These are phyloP conservation scores for Phytophthora sojae DNA, from an alignment of 352 stramenopile species.

Conservation along the genomic window DNA sequence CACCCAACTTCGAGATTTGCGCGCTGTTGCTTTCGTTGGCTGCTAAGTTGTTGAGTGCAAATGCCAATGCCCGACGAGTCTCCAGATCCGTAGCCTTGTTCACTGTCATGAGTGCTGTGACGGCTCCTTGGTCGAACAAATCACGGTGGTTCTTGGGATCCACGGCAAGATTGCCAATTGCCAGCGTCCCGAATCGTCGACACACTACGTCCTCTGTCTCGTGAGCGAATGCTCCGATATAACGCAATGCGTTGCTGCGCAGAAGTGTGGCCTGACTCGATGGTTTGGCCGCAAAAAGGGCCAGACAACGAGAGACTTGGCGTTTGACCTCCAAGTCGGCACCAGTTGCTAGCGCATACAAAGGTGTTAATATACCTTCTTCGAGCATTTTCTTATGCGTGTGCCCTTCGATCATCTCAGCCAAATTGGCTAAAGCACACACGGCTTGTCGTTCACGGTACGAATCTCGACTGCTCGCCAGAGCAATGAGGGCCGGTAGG, in stretches of 20 bases:
- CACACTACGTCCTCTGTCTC: constrained; percentile 83
- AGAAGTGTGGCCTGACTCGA: constrained; percentile 92
- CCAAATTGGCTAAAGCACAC: constrained; percentile 95
- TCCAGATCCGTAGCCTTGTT: constrained; percentile 88
- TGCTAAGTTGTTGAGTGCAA: constrained; percentile 96
- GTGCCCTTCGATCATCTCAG: constrained; percentile 95
- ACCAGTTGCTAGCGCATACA: constrained; percentile 86
- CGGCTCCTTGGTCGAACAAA: constrained; percentile 92
- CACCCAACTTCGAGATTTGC: constrained; percentile 86
- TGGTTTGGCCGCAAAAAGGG: constrained; percentile 94
- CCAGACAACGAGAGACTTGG: constrained; percentile 93
- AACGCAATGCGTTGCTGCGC: constrained; percentile 84
- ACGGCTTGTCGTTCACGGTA: constrained; percentile 94
- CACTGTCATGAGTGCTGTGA: constrained; percentile 92
- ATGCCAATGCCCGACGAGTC: constrained; percentile 92
- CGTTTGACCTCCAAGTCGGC: constrained; percentile 91
- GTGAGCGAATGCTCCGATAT: constrained; percentile 89
- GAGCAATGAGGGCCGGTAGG: constrained; percentile 90
- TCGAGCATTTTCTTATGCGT: constrained; percentile 96
- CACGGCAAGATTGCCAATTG: constrained; percentile 93
- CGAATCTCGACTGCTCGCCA: constrained; percentile 88
- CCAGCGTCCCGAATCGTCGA: constrained; percentile 92
- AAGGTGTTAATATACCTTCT: constrained; percentile 89
- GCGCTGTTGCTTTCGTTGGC: constrained; percentile 92
- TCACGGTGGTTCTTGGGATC: constrained; percentile 90